phyloP scores from a whole-genome alignment of 371 early-diverging fungal species.

The Haplosporangium sp. region DNA sequence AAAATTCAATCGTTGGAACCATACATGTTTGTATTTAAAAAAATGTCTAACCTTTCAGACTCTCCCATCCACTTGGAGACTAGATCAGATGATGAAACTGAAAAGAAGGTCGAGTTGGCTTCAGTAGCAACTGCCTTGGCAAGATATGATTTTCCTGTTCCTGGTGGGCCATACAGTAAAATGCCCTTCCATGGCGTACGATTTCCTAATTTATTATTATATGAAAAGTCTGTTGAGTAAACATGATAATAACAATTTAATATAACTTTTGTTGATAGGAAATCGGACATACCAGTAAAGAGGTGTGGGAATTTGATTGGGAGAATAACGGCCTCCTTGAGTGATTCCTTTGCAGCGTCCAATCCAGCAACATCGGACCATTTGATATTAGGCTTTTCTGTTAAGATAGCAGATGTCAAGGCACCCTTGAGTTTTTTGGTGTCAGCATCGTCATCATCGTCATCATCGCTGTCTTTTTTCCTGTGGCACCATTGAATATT shows the following conservation, averaged over 20 bases:
- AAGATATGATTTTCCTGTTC: conserved; percentile 98
- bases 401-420: conserved; percentile 83
- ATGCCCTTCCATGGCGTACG: conserved; percentile 98
- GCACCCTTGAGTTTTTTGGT: conserved; percentile 86
- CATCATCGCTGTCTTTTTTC: conserved; percentile 64
- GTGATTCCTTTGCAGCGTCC: conserved; percentile 97
- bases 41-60: conserved; percentile 75
- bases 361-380: conserved; percentile 99
- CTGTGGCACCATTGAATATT: conserved; percentile 29
- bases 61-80: conserved; percentile 99
- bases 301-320: conserved; percentile 98
- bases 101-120: conserved; percentile 95
- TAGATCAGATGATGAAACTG: conserved; percentile 95
- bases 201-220: conserved; percentile 64
- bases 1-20: neutral
- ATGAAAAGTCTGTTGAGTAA: neutral
- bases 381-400: conserved; percentile 94
- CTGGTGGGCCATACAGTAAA: conserved; percentile 98
- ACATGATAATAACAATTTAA: neutral
- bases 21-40: conserved; percentile 26
- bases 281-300: conserved; percentile 79
- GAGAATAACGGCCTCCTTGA: conserved; percentile 98
- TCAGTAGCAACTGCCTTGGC: conserved; percentile 98
- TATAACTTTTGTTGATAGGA: neutral
- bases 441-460: conserved; percentile 89